Evolutionary conservation across 306 rosid species (phyloP), one percentile per base, ranked within the genome.

Genomic region (Ormosia emarginata): DNA sequence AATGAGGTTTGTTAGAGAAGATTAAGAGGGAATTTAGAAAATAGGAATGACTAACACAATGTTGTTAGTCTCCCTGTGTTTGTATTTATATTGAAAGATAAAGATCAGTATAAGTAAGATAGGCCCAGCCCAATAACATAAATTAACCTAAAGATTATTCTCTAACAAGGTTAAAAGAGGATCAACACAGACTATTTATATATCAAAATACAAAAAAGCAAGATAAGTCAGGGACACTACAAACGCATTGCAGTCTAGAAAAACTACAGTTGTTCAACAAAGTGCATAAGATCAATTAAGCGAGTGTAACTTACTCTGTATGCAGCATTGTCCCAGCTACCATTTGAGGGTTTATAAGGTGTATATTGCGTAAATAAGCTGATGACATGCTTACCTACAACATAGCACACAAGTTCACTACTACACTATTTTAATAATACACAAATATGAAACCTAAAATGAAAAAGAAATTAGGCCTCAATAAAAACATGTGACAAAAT

Each of bases 321-420:
- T 32, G 80, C 61, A 70, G 72, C 44, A 79, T 88, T 87, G 50
- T 80, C 92, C 97, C 97, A 92, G 90, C 88, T 70, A 46, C 94
- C 97, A 79, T 92, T 88, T 18, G 85, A 63, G 15, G 92, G 92
- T 32, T 79, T 87, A 47, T 92, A 90, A 11, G 96, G 93, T 18
- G 93, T 91, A 78, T 91, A 91, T 70, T 91, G 96, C 13, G 86
- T 80, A 47, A 90, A 92, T 57, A 92, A 84, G 90, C 87, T 88
- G 88, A 90, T 69, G 44, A 92, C 94, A 75, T 92, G 96, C 87
- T 92, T 90, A 49, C 94, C 96, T 92, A 81, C 75, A 78, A 33
- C 33, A 78, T 7, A 53, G 40, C 34, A 41, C 68, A 40, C 24
- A 7, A 6, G 18, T 55, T 57, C 29, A 73, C 53, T 53, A 17